Percentiles rank a stretch among this genome's conserved stretches.
Evolutionary conservation across 2,329 filamentous ascomycete species (phyloP).

Genomic region (Hypoxylon sp.): DNA sequence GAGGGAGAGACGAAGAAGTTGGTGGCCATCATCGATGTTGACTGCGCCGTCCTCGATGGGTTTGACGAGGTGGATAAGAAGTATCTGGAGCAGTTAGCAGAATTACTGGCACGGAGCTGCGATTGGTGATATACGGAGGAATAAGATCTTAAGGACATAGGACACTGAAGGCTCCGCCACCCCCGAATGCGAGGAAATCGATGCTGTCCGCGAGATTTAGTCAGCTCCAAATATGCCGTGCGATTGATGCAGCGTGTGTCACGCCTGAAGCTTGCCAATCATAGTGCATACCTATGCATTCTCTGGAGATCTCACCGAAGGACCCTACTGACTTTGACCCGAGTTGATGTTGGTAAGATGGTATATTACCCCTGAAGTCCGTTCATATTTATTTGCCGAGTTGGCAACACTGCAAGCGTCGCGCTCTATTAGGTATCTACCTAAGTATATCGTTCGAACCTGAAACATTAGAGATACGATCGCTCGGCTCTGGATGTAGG

Average conservation of each 20-base stretch:
- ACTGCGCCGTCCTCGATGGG: conserved; percentile 76
- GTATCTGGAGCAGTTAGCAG: conserved; percentile 77
- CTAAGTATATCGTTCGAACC: no score
- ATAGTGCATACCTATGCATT: not conserved
- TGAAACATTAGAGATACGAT: not conserved
- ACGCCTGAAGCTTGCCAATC: not conserved
- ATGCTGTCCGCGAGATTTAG: not conserved
- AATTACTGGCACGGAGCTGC: conserved; percentile 71
- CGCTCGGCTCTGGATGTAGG: not conserved
- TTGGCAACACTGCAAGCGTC: no score
- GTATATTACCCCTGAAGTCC: not conserved
- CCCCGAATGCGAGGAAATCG: not conserved
- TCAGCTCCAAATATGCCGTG: conserved; percentile 7
- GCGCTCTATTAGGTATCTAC: no score
- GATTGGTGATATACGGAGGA: conserved; percentile 68
- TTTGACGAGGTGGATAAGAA: conserved; percentile 78
- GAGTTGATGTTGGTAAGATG: not conserved
- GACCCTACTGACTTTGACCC: not conserved
- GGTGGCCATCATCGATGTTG: conserved; percentile 84
- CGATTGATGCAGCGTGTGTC: not conserved
- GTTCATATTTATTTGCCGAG: not conserved
- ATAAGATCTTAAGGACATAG: not conserved
- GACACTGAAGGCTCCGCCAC: conserved; percentile 14
- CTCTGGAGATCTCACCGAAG: not conserved
- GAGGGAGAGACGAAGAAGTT: conserved; percentile 60